Conservation (phyloP, 1,284 basidiomycete species). For the Apiotrichum domesticum region DNA sequence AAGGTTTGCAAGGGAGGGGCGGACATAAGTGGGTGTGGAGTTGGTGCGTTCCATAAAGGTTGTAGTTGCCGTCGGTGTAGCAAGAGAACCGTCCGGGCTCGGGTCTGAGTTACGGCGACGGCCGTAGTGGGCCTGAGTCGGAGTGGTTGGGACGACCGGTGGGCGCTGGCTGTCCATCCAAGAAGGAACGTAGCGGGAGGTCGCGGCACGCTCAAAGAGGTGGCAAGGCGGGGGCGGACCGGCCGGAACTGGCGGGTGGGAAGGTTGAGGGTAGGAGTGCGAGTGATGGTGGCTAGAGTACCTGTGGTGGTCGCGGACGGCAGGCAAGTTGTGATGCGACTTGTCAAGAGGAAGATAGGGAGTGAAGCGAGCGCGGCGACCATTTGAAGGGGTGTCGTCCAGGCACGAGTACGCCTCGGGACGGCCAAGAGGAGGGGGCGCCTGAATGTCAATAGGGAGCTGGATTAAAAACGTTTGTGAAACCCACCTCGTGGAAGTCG, state of each 20-base stretch:
- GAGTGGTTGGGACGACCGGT: not conserved
- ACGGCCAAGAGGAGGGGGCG: not conserved
- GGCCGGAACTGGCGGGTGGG: not conserved
- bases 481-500: not conserved
- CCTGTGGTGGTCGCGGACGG: too few species aligned
- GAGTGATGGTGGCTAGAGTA: not conserved
- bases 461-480: not conserved
- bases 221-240: not conserved
- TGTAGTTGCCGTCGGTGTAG: not conserved
- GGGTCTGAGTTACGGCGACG: not conserved
- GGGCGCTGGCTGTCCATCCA: not conserved
- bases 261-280: not conserved
- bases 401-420: too few species aligned
- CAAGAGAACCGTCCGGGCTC: not conserved
- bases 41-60: not conserved
- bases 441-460: not conserved
- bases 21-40: not conserved
- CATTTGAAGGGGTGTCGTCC: too few species aligned
- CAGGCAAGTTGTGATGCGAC: too few species aligned
- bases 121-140: not conserved
- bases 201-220: not conserved
- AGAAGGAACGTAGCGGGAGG: not conserved
- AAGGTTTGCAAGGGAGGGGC: not conserved
- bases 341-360: too few species aligned
- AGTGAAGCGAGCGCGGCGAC: too few species aligned